Base-by-base conservation (phyloP, 1,284 basidiomycete genomes). In the Marasmius oreades region DNA sequence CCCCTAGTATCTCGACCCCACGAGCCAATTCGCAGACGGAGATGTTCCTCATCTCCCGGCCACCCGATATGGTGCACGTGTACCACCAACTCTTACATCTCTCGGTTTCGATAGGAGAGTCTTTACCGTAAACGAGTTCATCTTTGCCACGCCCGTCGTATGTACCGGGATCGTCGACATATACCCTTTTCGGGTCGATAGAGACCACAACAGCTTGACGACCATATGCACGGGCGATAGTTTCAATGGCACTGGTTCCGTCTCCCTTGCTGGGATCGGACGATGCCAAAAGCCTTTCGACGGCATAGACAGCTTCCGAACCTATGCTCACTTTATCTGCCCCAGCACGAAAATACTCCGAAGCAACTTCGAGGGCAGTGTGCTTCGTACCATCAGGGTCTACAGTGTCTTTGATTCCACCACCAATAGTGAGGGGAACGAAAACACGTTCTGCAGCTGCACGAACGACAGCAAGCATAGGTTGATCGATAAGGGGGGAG, bases 301-400 rank as follows among this genome's bases (percentile, higher is more conserved):
- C 95, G 12, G 95, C 92, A 62, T 89, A 86, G 7, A 99, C 97
- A 1, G 96, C 96, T 66, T 99, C 96, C 34, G 88, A 92, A 16
- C 95, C 96, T 67, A 99, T 95, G 66, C 91, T 95, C 44, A 97
- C 94, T 77, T 98, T 99, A 77, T 99, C 97, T 3, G 97, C 97
- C 1, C 97, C 97, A 1, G 92, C 93, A 45, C 97, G 87, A 77
- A 99, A 99, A 75, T 99, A 99, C 12, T 88, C 86, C 7, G 93
- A 91, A 1, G 97, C 97, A 44, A 99, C 96, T 71, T 99, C 95
- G 55, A 97, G 81, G 23, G 97, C 97, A 18, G 84, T 80, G 59
- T 86, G 88, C 51, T 75, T 74, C 4, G 95, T 97, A 34, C 96
- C 96, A 70, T 99, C 96, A 0, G 97, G 97, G 68, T 99, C 97